Percentiles rank a stretch among this genome's conserved stretches.
These are phyloP conservation scores for Cantharellus cinnabarinus DNA, from an alignment of 768 basidiomycete genomes.

Conservation along the genomic window DNA sequence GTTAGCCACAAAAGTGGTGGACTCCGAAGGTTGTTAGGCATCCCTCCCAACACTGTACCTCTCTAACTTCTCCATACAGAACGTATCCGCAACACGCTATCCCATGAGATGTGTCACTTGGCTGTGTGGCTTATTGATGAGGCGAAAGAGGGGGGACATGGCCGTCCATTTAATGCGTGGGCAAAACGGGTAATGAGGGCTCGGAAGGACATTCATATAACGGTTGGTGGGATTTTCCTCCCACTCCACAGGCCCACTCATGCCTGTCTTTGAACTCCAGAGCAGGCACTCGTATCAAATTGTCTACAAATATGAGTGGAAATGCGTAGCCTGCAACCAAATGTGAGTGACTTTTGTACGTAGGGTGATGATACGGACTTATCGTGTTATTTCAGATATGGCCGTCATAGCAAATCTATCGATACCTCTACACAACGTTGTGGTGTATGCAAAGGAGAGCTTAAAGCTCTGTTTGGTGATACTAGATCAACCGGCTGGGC, in stretches of 20 bases:
- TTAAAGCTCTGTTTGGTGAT: slow-evolving; percentile 14
- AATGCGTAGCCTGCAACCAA: slow-evolving; percentile 12
- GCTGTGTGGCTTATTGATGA: slow-evolving; percentile 20
- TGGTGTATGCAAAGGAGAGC: slow-evolving; percentile 14
- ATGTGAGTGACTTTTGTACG: slow-evolving; percentile 12
- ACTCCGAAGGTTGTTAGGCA: slow-evolving; percentile 15
- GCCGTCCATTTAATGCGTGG: slow-evolving; percentile 21
- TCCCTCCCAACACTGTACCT: neutral
- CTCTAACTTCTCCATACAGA: slow-evolving; percentile 9
- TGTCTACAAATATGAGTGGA: slow-evolving; percentile 16
- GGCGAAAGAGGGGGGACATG: slow-evolving; percentile 21
- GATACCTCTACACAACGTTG: slow-evolving; percentile 17
- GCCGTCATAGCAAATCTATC: slow-evolving; percentile 15
- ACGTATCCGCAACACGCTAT: slow-evolving; percentile 20
- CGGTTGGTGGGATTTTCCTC: slow-evolving; percentile 11
- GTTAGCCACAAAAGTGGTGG: slow-evolving; percentile 21
- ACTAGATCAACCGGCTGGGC: slow-evolving; percentile 15
- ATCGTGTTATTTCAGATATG: slow-evolving; percentile 3
- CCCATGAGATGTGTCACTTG: slow-evolving; percentile 26
- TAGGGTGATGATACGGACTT: neutral
- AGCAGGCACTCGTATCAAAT: slow-evolving; percentile 23
- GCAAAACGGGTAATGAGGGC: slow-evolving; percentile 15
- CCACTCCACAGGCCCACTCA: neutral
- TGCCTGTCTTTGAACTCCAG: slow-evolving; percentile 7
- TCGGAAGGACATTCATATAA: slow-evolving; percentile 17